Evolutionary conservation across 805 yeast genomes (phyloP).

Genomic region (Saturnispora zaruensis): DNA sequence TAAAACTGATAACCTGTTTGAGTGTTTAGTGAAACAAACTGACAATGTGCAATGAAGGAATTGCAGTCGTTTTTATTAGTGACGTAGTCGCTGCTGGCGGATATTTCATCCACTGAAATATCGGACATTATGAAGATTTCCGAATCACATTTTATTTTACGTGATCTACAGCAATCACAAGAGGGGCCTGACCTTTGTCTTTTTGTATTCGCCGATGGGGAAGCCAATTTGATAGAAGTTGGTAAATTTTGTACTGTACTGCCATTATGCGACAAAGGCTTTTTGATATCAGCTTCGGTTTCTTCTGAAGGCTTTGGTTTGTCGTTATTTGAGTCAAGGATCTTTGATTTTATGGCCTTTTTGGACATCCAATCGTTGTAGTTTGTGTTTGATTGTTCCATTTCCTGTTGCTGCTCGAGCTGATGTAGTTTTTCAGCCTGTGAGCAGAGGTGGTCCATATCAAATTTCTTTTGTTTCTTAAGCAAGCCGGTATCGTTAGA

Average conservation of each 20-base stretch:
- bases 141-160: conserved; percentile 71
- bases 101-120: conserved; percentile 11
- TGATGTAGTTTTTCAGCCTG: conserved; percentile 7
- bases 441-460: conserved; percentile 4
- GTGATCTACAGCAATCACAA: conserved; percentile 59
- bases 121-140: conserved; percentile 34
- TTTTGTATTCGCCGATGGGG: conserved; percentile 26
- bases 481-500: neutral
- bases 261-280: neutral
- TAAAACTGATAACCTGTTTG: conserved; percentile 23
- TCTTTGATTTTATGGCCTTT: neutral
- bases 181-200: conserved; percentile 69
- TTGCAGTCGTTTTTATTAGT: conserved; percentile 1
- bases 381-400: neutral
- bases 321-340: neutral
- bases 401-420: neutral
- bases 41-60: conserved; percentile 27
- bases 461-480: neutral
- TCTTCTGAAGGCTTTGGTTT: neutral
- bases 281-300: neutral
- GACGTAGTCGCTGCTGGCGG: neutral
- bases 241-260: conserved; percentile 5
- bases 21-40: conserved; percentile 19
- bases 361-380: neutral
- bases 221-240: conserved; percentile 25